phyloP scores from a whole-genome alignment of 2,329 filamentous ascomycete genomes.

The Diaporthe ampelina region DNA sequence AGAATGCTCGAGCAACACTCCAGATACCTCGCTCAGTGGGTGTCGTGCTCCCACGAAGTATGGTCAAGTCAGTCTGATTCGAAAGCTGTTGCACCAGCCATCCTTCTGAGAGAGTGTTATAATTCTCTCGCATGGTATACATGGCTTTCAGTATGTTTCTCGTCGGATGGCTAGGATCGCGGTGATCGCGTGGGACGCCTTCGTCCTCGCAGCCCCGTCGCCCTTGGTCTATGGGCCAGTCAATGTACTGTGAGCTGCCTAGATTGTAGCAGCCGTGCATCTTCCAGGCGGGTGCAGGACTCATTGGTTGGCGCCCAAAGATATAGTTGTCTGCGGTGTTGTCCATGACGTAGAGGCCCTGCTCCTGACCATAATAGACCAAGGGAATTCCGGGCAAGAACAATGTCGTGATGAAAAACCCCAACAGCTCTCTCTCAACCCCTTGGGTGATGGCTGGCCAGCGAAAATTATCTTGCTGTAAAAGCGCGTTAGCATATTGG shows the following conservation, averaged over 20 bases:
- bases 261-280: conserved; percentile 73
- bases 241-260: conserved; percentile 66
- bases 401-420: conserved; percentile 69
- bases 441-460: conserved; percentile 72
- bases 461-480: conserved; percentile 70
- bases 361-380: conserved; percentile 74
- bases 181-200: conserved; percentile 69
- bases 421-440: conserved; percentile 68
- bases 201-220: conserved; percentile 68
- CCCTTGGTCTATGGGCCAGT: conserved; percentile 68
- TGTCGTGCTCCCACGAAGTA: conserved; percentile 51
- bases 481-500: background rate
- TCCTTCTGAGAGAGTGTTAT: conserved; percentile 71
- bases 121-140: conserved; percentile 69
- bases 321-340: conserved; percentile 74
- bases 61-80: conserved; percentile 57
- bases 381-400: conserved; percentile 72
- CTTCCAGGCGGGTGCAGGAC: conserved; percentile 72
- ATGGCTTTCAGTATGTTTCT: conserved; percentile 72
- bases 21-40: conserved; percentile 64
- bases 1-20: conserved; percentile 68
- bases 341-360: conserved; percentile 72
- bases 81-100: conserved; percentile 68
- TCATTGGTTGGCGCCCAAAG: conserved; percentile 74
- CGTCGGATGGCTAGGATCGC: conserved; percentile 72